Evolutionary conservation across 495 filamentous ascomycete genomes (phyloP).

Genomic region (Aspergillus nidulans): DNA sequence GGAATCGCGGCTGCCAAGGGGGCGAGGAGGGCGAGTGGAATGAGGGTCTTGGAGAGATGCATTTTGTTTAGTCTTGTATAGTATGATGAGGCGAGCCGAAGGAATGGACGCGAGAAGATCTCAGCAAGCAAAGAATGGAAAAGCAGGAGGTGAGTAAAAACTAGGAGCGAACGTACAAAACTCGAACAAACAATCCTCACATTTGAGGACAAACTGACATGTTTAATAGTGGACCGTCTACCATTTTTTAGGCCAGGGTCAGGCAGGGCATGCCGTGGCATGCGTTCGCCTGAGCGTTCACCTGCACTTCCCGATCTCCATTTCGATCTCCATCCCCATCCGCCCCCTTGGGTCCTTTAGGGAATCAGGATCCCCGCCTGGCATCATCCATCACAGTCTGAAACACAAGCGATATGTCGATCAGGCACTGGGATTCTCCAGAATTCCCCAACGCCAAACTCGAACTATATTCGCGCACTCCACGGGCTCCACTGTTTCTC

Average conservation of each 20-base stretch:
- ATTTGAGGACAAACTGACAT: neutral
- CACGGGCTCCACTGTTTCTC: constrained; percentile 7
- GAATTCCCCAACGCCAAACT: constrained; percentile 5
- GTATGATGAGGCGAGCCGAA: too few relatives aligned
- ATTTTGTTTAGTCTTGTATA: neutral
- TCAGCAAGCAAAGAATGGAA: neutral
- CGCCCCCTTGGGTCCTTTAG: neutral
- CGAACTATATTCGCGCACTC: constrained; percentile 13
- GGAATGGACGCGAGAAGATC: neutral
- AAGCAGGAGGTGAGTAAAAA: neutral
- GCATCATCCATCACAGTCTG: constrained; percentile 6
- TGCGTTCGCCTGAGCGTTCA: neutral
- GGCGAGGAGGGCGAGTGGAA: constrained; percentile 27
- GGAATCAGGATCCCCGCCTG: too few relatives aligned
- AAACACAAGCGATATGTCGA: constrained; percentile 19
- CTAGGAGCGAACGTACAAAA: neutral
- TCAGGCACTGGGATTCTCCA: constrained; percentile 13
- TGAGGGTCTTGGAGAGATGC: neutral
- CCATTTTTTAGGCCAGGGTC: constrained; percentile 2
- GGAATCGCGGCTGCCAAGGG: constrained; percentile 19
- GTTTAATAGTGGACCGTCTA: neutral
- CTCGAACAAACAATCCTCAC: neutral
- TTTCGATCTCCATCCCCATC: constrained; percentile 12
- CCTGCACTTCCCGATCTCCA: neutral
- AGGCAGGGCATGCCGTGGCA: neutral